These are phyloP conservation scores for Penicillium egyptiacum DNA, from an alignment of 495 filamentous ascomycete genomes.

Conservation along the genomic window DNA sequence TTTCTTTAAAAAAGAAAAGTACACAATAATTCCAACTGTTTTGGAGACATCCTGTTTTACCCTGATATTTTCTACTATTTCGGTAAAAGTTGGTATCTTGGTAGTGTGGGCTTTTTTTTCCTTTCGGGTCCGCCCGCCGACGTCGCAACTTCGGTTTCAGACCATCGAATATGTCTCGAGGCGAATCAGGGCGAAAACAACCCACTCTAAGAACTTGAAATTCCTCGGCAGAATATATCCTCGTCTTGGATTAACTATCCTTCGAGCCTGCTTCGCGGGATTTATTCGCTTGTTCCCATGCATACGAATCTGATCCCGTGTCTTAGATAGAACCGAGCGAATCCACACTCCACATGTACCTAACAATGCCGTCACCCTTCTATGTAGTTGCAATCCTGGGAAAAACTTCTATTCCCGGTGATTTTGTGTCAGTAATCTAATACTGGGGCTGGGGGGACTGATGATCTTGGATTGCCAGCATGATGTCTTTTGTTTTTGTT, in stretches of 20 bases:
- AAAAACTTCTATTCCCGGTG: neutral
- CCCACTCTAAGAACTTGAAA: neutral
- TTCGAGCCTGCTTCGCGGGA: neutral
- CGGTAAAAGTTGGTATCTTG: neutral
- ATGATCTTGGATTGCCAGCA: neutral
- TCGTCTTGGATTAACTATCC: too few species aligned
- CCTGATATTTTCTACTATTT: too few species aligned
- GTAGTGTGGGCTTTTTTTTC: neutral
- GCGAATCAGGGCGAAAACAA: too few species aligned
- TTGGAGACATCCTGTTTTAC: too few species aligned
- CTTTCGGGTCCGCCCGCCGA: neutral
- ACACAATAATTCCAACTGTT: neutral
- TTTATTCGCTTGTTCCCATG: too few species aligned
- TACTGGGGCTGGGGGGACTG: neutral
- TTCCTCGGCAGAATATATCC: too few species aligned
- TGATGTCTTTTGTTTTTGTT: neutral
- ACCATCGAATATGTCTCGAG: neutral
- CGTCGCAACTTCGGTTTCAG: conserved; percentile 1
- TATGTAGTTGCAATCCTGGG: neutral
- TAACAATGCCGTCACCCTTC: neutral
- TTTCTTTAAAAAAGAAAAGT: neutral
- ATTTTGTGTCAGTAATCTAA: too few species aligned
- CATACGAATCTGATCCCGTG: neutral
- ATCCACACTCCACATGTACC: neutral
- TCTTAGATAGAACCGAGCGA: neutral